Evolutionary conservation across 306 rosid species (phyloP).

Genomic region (Corylus avellana): DNA sequence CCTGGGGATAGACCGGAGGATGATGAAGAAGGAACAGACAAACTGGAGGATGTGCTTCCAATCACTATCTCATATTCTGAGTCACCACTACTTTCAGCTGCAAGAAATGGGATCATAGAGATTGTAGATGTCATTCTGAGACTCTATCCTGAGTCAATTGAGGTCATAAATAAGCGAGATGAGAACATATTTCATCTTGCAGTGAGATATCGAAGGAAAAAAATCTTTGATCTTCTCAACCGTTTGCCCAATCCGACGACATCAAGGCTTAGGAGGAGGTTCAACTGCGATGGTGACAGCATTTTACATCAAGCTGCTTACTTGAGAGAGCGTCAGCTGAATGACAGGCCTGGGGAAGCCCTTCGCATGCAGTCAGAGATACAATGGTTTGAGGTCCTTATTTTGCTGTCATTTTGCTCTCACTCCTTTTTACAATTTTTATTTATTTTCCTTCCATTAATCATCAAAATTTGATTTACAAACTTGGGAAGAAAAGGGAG

Average conservation of each 20-base stretch:
- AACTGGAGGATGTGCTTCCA: too few relatives aligned
- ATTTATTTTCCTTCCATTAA: neutral
- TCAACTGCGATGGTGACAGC: neutral
- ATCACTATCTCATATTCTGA: neutral
- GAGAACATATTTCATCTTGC: neutral
- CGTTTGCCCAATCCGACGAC: neutral
- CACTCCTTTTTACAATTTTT: neutral
- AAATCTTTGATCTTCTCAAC: neutral
- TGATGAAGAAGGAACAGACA: too few relatives aligned
- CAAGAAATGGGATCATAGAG: conserved; percentile 5
- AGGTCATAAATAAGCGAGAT: neutral
- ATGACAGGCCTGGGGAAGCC: conserved; percentile 1
- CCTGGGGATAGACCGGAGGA: neutral
- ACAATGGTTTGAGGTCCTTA: neutral
- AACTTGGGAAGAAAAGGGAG: neutral
- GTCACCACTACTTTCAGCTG: neutral
- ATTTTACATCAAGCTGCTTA: conserved; percentile 10
- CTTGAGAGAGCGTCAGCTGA: neutral
- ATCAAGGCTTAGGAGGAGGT: neutral
- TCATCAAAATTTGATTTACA: too few relatives aligned
- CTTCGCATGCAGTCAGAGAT: neutral
- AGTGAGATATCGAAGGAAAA: neutral
- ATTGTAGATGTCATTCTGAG: neutral
- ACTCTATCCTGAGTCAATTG: neutral
- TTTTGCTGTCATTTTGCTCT: neutral